Conservation (phyloP, 2,329 filamentous ascomycete genomes). For the Sporothrix globosa region DNA sequence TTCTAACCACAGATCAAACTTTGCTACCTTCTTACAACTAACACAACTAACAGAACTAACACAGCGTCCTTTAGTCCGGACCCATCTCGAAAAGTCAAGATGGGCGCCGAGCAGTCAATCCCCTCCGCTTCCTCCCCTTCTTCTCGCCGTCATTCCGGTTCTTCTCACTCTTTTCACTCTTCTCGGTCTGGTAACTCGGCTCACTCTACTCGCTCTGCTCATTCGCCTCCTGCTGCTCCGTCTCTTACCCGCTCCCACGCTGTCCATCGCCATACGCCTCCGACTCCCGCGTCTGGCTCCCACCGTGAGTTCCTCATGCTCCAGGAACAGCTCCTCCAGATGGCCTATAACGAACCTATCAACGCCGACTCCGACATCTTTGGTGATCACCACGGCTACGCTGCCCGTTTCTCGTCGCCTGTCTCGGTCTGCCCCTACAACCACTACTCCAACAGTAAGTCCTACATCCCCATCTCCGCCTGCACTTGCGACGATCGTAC, state of each 20-base stretch:
- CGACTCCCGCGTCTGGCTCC: not conserved
- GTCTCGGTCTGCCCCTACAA: not conserved
- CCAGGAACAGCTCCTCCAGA: not conserved
- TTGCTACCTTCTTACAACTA: not conserved
- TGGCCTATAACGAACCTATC: not conserved
- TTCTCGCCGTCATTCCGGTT: not conserved
- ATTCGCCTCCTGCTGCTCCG: not conserved
- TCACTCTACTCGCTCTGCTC: not conserved
- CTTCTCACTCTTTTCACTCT: not conserved
- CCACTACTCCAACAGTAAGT: no score
- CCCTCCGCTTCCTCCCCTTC: not conserved
- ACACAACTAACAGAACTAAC: not conserved
- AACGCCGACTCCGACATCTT: not conserved
- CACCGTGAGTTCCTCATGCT: conserved; percentile 3
- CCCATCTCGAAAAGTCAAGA: not conserved
- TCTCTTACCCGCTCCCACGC: not conserved
- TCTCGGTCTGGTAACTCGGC: not conserved
- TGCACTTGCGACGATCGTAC: not conserved
- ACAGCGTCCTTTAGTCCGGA: not conserved
- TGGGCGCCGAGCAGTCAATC: conserved; percentile 20
- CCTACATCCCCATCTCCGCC: not conserved
- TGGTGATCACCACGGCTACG: not conserved
- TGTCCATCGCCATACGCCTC: not conserved
- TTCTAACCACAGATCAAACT: not conserved
- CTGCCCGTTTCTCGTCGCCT: not conserved